These are phyloP conservation scores for Fusarium sp. DNA, from an alignment of 2,329 filamentous ascomycete genomes.

Conservation along the genomic window DNA sequence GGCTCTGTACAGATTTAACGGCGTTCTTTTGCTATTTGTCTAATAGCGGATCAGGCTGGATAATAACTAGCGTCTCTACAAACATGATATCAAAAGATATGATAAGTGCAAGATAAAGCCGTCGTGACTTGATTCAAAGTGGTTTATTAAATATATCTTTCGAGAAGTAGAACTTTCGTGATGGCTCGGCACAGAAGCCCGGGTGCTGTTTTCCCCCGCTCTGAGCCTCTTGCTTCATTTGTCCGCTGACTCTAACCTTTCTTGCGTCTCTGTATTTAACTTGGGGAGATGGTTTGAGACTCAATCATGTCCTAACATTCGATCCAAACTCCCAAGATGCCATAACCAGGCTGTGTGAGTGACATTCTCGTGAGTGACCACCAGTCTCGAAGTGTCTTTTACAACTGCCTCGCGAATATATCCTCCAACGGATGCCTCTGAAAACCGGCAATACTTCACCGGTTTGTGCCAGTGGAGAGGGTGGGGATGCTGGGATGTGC, in stretches of 20 bases:
- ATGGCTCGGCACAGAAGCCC: background rate
- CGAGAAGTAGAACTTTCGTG: background rate
- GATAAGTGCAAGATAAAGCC: background rate
- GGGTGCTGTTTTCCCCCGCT: background rate
- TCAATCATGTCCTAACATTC: background rate
- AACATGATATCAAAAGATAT: conserved; percentile 30
- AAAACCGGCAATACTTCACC: background rate
- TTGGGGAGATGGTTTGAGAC: background rate
- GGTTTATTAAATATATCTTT: background rate
- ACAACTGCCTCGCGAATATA: background rate
- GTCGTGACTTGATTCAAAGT: background rate
- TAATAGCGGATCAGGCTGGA: conserved; percentile 27
- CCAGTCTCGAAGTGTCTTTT: background rate
- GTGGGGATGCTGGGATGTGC: conserved; percentile 17
- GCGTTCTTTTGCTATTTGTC: conserved; percentile 37
- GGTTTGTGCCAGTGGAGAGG: conserved; percentile 9
- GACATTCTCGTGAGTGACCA: background rate
- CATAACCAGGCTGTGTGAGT: background rate
- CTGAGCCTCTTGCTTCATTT: background rate
- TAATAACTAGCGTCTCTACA: conserved; percentile 26
- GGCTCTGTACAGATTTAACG: conserved; percentile 33
- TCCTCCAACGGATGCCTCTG: background rate
- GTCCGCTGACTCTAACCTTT: background rate
- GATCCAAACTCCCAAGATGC: background rate
- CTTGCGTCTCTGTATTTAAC: background rate